Conservation (phyloP, 345 rosid genomes). For the Euphorbia peplus region DNA sequence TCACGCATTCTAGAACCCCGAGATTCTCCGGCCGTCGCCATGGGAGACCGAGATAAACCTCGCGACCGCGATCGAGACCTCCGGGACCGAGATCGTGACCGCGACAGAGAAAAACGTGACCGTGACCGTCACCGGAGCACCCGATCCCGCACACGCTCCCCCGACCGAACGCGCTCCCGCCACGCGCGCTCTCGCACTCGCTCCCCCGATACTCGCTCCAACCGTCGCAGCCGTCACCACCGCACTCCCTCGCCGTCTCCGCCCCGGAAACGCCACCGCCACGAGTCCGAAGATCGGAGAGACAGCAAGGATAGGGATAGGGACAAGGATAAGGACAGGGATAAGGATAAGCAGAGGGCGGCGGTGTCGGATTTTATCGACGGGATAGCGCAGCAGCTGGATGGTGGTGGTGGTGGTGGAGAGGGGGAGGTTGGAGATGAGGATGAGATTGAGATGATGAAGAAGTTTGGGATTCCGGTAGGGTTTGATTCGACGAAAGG, state of each 20-base stretch:
- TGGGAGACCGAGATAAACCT: conserved; percentile 4
- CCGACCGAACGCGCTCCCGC: conserved; percentile 46
- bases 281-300: conserved; percentile 40
- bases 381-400: conserved; percentile 51
- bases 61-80: conserved; percentile 17
- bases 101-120: conserved; percentile 43
- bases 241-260: conserved; percentile 62
- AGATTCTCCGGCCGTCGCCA: not conserved
- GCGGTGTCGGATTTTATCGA: conserved; percentile 54
- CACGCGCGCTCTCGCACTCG: conserved; percentile 51
- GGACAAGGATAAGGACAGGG: conserved; percentile 13
- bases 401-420: conserved; percentile 16
- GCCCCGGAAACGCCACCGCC: conserved; percentile 51
- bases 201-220: conserved; percentile 52
- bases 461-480: conserved; percentile 81
- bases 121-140: conserved; percentile 56
- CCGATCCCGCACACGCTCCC: conserved; percentile 56
- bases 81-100: conserved; percentile 38
- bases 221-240: conserved; percentile 47
- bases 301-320: conserved; percentile 36
- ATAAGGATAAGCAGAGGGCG: conserved; percentile 41
- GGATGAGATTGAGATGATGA: conserved; percentile 87
- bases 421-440: conserved; percentile 32
- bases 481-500: conserved; percentile 95
- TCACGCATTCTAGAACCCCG: not conserved